These are phyloP conservation scores for Penicillium sp. DNA, from an alignment of 2,329 filamentous ascomycete species.

Conservation along the genomic window DNA sequence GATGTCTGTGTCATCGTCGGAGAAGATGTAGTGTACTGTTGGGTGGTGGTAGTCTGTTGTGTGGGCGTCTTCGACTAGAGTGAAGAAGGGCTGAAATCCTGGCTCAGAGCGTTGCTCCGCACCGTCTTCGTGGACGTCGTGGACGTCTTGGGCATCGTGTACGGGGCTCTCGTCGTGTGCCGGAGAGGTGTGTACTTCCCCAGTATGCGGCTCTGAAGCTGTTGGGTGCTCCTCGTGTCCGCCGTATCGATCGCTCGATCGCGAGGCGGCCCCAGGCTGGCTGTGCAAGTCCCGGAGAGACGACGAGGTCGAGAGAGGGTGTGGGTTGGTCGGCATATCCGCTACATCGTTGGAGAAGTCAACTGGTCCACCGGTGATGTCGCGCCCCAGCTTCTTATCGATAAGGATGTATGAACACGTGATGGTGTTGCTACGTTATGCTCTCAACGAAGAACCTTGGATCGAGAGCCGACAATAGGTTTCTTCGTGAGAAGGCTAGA, in stretches of 20 bases:
- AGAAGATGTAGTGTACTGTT: conserved; percentile 86
- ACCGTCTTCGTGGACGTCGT: conserved; percentile 13
- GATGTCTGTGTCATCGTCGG: conserved; percentile 80
- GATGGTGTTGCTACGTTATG: neutral
- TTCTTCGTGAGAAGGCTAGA: neutral
- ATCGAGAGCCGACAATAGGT: neutral
- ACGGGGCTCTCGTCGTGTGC: conserved; percentile 12
- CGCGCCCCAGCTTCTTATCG: conserved; percentile 27
- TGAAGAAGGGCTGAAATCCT: conserved; percentile 76
- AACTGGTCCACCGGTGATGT: conserved; percentile 1
- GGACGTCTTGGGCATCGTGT: neutral
- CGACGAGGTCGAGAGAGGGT: conserved; percentile 27
- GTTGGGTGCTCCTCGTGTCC: conserved; percentile 6
- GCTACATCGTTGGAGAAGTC: conserved; percentile 30
- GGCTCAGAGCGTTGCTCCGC: conserved; percentile 4
- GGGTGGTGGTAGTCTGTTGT: conserved; percentile 77
- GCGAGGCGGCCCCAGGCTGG: conserved; percentile 17
- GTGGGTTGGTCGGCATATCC: conserved; percentile 35
- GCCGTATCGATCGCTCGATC: conserved; percentile 8
- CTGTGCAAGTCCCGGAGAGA: conserved; percentile 13
- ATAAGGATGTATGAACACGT: conserved; percentile 19
- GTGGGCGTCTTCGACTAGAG: conserved; percentile 73
- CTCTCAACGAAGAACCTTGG: neutral
- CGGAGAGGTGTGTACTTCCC: conserved; percentile 1
- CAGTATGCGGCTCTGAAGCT: conserved; percentile 5